These are phyloP conservation scores for Aureobasidium sp. DNA, from an alignment of 2,329 filamentous ascomycete species.

Conservation along the genomic window DNA sequence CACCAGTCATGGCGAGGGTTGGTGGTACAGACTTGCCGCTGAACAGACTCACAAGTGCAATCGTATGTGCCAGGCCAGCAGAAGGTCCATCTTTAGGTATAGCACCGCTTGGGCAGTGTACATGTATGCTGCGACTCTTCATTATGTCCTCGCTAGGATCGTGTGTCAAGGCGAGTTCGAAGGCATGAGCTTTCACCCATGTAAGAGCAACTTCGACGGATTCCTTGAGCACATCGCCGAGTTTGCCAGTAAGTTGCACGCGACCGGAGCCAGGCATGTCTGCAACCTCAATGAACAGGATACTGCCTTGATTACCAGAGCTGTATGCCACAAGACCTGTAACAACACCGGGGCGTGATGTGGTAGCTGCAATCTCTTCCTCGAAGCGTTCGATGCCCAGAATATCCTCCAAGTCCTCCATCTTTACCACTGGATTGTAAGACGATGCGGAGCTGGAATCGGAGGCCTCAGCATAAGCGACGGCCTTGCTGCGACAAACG, in stretches of 20 bases:
- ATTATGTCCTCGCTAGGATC: conserved; percentile 92
- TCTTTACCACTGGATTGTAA: conserved; percentile 78
- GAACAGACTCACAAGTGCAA: conserved; percentile 93
- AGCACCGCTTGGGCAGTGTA: conserved; percentile 94
- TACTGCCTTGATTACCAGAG: conserved; percentile 92
- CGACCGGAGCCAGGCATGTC: conserved; percentile 96
- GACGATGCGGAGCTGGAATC: conserved; percentile 70
- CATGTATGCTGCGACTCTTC: conserved; percentile 93
- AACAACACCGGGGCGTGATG: conserved; percentile 85
- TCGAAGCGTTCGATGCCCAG: conserved; percentile 95
- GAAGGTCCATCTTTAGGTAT: conserved; percentile 92
- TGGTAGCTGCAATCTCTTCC: conserved; percentile 93
- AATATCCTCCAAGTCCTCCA: conserved; percentile 89
- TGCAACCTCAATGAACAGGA: conserved; percentile 98
- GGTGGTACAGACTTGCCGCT: conserved; percentile 87
- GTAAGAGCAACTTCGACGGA: conserved; percentile 95
- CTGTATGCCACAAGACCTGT: conserved; percentile 97
- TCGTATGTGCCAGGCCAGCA: conserved; percentile 93
- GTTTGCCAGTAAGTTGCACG: conserved; percentile 95
- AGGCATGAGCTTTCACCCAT: conserved; percentile 98
- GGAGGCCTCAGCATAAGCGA: conserved; percentile 92
- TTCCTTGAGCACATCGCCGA: conserved; percentile 97
- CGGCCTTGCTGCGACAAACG: conserved; percentile 94
- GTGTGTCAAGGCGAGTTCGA: conserved; percentile 84
- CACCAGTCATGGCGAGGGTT: conserved; percentile 93